Evolutionary conservation across 352 stramenopile species (phyloP).

Genomic region (Phytophthora europaea): DNA sequence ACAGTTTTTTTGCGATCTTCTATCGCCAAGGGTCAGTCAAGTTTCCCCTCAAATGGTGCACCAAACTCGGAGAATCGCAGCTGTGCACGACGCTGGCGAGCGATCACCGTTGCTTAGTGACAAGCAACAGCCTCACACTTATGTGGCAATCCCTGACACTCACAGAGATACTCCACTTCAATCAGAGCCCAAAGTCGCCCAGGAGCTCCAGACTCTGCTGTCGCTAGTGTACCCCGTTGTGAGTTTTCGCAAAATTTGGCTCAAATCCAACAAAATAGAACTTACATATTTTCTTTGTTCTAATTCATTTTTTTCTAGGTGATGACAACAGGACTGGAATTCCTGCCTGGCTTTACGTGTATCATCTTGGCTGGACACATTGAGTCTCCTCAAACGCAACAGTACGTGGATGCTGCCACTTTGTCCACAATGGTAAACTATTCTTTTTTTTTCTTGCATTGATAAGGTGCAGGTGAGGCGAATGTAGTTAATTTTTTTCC

Average conservation of each 20-base stretch:
- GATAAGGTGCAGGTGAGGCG: background rate
- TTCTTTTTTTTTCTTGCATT: background rate
- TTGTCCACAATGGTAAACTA: constrained; percentile 68
- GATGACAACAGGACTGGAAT: constrained; percentile 57
- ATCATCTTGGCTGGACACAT: constrained; percentile 79
- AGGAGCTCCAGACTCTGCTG: constrained; percentile 55
- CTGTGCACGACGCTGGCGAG: constrained; percentile 17
- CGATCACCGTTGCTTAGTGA: constrained; percentile 15
- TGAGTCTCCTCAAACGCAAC: constrained; percentile 56
- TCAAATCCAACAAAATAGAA: background rate
- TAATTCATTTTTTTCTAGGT: constrained; percentile 28
- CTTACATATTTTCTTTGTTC: background rate
- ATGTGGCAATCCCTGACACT: constrained; percentile 20
- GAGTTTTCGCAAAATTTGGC: background rate
- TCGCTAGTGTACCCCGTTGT: constrained; percentile 58
- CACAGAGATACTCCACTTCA: constrained; percentile 8
- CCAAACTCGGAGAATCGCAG: constrained; percentile 4
- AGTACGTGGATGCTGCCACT: constrained; percentile 77
- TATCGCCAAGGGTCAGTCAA: background rate
- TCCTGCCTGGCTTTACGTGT: constrained; percentile 58
- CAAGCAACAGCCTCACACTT: constrained; percentile 26
- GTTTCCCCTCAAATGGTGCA: background rate
- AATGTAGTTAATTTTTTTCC: background rate
- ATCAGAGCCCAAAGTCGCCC: constrained; percentile 24
- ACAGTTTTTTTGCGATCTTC: constrained; percentile 25